These are phyloP conservation scores for Trichoderma koningii DNA, from an alignment of 2,329 filamentous ascomycete species.

Conservation along the genomic window DNA sequence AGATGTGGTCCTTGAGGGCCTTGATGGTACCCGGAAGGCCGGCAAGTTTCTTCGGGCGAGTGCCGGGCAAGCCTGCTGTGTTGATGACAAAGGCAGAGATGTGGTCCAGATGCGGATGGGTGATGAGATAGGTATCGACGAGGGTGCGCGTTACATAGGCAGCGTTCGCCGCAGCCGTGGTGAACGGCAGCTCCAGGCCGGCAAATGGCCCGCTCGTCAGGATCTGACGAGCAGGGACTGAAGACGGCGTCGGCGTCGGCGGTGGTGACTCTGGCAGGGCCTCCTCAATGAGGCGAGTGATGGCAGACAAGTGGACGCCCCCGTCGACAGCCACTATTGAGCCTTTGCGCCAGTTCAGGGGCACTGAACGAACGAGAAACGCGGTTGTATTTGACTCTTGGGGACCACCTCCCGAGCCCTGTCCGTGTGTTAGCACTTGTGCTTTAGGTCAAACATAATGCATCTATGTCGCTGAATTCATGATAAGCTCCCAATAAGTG, in stretches of 20 bases:
- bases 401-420: slow-evolving; percentile 90
- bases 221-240: slow-evolving; percentile 48
- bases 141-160: slow-evolving; percentile 76
- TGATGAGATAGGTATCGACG: slow-evolving; percentile 87
- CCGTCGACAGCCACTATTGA: slow-evolving; percentile 93
- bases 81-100: slow-evolving; percentile 91
- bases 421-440: slow-evolving; percentile 34
- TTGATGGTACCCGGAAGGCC: slow-evolving; percentile 86
- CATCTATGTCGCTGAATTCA: background rate
- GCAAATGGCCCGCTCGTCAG: slow-evolving; percentile 74
- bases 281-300: slow-evolving; percentile 74
- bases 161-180: slow-evolving; percentile 74
- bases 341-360: slow-evolving; percentile 75
- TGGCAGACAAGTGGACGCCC: slow-evolving; percentile 83
- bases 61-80: slow-evolving; percentile 80
- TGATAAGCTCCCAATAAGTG: background rate
- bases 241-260: slow-evolving; percentile 26
- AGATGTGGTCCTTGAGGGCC: slow-evolving; percentile 90
- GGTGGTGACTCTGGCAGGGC: slow-evolving; percentile 45
- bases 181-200: slow-evolving; percentile 70
- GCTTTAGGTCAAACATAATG: background rate
- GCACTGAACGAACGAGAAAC: slow-evolving; percentile 80
- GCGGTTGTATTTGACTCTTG: slow-evolving; percentile 88
- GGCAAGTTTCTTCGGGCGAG: slow-evolving; percentile 81
- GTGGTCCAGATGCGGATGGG: slow-evolving; percentile 96